phyloP scores from a whole-genome alignment of 1,284 basidiomycete genomes.

The Schizophyllum commune region DNA sequence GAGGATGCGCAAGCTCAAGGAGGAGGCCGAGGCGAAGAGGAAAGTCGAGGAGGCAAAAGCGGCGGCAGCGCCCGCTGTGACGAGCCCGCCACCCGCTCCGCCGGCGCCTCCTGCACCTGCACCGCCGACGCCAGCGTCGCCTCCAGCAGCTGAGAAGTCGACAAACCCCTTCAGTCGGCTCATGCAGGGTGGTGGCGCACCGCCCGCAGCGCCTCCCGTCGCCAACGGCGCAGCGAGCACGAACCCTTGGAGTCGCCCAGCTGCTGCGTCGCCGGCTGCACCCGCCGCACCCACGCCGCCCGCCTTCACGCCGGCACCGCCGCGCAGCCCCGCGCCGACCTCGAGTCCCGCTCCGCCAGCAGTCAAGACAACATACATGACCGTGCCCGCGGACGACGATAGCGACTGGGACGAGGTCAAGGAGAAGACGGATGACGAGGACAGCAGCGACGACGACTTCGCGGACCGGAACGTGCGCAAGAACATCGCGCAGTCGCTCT shows the following conservation, averaged over 20 bases:
- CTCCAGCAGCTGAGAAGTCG: conserved; percentile 22
- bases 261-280: conserved; percentile 15
- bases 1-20: conserved; percentile 17
- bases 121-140: conserved; percentile 17
- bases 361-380: conserved; percentile 50
- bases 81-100: conserved; percentile 16
- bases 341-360: conserved; percentile 26
- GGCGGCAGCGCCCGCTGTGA: conserved; percentile 19
- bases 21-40: conserved; percentile 33
- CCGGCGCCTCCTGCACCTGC: conserved; percentile 25
- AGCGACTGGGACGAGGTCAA: conserved; percentile 84
- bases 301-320: conserved; percentile 15
- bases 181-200: conserved; percentile 38
- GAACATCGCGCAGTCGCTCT: conserved; percentile 72
- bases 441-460: conserved; percentile 78
- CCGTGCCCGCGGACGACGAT: conserved; percentile 52
- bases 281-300: conserved; percentile 20
- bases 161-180: conserved; percentile 67
- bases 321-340: conserved; percentile 19
- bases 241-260: neutral
- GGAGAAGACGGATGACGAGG: conserved; percentile 65
- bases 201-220: conserved; percentile 24
- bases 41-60: conserved; percentile 16
- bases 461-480: conserved; percentile 57
- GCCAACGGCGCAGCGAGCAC: conserved; percentile 6